A percentile compares a stretch with the other conserved stretches of the same genome.
These are phyloP conservation scores for Marasmius oreades DNA, from an alignment of 1,284 basidiomycete species.

Conservation along the genomic window DNA sequence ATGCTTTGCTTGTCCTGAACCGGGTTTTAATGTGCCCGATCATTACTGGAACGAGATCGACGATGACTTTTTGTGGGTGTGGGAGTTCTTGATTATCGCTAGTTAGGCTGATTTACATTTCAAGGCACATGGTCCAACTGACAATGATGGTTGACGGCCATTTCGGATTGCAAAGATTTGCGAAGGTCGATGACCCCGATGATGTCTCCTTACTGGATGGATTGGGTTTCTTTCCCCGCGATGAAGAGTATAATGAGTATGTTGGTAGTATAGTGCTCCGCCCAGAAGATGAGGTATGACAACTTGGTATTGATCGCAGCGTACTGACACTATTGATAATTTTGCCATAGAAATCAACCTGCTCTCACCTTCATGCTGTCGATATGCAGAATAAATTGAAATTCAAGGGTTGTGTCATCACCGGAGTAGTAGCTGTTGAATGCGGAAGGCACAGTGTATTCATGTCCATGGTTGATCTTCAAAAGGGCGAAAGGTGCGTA, in stretches of 20 bases:
- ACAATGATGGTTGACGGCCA: constrained; percentile 16
- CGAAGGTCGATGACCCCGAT: constrained; percentile 15
- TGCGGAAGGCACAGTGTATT: constrained; percentile 6
- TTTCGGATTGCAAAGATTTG: constrained; percentile 12
- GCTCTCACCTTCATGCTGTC: constrained; percentile 1
- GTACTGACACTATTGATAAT: neutral
- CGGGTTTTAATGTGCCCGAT: constrained; percentile 12
- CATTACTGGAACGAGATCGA: neutral
- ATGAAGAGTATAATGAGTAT: constrained; percentile 8
- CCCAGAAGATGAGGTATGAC: constrained; percentile 6
- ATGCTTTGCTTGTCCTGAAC: constrained; percentile 14
- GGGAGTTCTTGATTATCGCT: neutral
- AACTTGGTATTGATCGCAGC: constrained; percentile 5
- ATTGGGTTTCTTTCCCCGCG: constrained; percentile 7
- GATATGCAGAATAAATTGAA: constrained; percentile 4
- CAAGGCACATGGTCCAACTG: constrained; percentile 13
- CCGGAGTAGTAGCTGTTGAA: constrained; percentile 2
- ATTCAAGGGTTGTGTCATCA: neutral
- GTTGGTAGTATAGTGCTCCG: constrained; percentile 7
- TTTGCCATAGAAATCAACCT: constrained; percentile 5
- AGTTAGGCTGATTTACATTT: neutral
- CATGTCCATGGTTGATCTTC: constrained; percentile 2
- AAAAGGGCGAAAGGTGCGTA: neutral
- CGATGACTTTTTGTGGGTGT: constrained; percentile 7
- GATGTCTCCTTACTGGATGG: constrained; percentile 16